Evolutionary conservation across 371 early-diverging fungal species (phyloP).

Genomic region (Mortierella sp.): DNA sequence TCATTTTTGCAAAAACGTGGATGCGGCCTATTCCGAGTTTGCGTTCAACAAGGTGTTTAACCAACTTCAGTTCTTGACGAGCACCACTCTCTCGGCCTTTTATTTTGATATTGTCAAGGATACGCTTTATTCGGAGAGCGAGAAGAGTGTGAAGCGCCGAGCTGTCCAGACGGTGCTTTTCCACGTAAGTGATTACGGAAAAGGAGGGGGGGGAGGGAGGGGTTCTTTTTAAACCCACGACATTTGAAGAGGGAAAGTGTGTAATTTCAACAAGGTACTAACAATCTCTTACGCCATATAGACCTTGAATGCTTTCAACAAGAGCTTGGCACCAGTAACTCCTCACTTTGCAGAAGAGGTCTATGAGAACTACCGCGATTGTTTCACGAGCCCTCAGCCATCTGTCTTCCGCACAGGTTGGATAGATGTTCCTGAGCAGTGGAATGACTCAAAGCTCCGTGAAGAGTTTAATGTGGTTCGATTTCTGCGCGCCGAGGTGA

Average conservation of each 20-base stretch:
- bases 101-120: constrained; percentile 91
- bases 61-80: constrained; percentile 76
- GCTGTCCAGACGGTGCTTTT: constrained; percentile 78
- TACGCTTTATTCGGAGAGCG: constrained; percentile 74
- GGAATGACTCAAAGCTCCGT: constrained; percentile 63
- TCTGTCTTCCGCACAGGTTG: constrained; percentile 74
- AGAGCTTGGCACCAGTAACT: constrained; percentile 74
- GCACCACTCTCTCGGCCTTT: constrained; percentile 76
- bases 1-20: constrained; percentile 66
- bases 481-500: constrained; percentile 67
- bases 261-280: no score
- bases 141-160: constrained; percentile 58
- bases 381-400: constrained; percentile 58
- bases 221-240: no score
- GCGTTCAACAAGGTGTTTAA: constrained; percentile 75
- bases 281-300: constrained; percentile 15
- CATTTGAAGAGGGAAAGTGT: neutral
- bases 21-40: constrained; percentile 68
- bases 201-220: no score
- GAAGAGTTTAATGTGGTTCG: constrained; percentile 68
- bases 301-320: constrained; percentile 71
- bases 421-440: constrained; percentile 61
- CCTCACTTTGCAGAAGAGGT: constrained; percentile 86
- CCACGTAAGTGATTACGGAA: constrained; percentile 58
- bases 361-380: constrained; percentile 68